Conservation (phyloP, 129 eudicot species). For the carrot (Daucus carota) region DNA sequence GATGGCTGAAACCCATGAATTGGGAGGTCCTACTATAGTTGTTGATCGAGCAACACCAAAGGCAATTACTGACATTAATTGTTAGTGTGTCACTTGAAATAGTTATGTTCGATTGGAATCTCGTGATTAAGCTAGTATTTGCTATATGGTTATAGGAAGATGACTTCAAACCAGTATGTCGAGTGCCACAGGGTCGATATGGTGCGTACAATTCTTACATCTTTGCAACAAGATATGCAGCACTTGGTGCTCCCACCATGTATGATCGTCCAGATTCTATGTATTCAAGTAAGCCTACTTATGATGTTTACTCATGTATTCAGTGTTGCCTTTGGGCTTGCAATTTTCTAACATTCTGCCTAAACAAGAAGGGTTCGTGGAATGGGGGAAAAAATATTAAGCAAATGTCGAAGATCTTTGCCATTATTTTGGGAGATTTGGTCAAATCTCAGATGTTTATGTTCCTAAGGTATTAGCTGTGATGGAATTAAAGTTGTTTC, state of each 20-base stretch:
- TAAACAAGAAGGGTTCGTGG: constrained; percentile 71
- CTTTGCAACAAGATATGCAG: constrained; percentile 88
- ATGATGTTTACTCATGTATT: background rate
- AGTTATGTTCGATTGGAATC: background rate
- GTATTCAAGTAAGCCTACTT: constrained; percentile 64
- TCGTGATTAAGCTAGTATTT: background rate
- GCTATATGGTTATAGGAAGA: constrained; percentile 47
- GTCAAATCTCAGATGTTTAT: constrained; percentile 85
- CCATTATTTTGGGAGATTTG: constrained; percentile 86
- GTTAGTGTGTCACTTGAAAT: background rate
- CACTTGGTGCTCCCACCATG: constrained; percentile 90
- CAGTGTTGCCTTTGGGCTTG: background rate
- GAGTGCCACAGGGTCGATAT: constrained; percentile 64
- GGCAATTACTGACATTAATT: constrained; percentile 23
- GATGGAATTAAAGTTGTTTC: background rate
- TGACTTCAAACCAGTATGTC: constrained; percentile 61
- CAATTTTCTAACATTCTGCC: background rate
- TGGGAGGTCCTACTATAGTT: constrained; percentile 83
- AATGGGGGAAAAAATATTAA: constrained; percentile 85
- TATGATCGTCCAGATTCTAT: constrained; percentile 72
- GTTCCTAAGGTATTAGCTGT: constrained; percentile 67
- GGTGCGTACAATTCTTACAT: constrained; percentile 96
- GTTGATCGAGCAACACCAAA: constrained; percentile 99
- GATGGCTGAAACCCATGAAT: constrained; percentile 88
- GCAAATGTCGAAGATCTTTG: constrained; percentile 93